Evolutionary conservation across 768 basidiomycete genomes (phyloP).

Genomic region (Dioszegia hungarica): DNA sequence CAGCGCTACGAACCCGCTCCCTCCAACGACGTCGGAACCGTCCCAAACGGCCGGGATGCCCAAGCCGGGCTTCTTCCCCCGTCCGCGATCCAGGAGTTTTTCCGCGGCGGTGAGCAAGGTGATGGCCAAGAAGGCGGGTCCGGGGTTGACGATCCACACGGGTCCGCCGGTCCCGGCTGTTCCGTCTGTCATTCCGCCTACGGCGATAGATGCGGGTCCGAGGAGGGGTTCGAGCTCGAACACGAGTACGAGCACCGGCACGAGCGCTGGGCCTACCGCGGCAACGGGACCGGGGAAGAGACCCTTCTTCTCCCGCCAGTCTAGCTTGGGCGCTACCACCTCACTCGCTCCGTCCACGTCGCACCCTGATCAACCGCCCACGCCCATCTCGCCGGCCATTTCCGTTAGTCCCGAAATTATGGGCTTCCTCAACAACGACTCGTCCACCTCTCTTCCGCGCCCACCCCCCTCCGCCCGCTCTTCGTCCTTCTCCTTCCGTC

Average conservation of each 20-base stretch:
- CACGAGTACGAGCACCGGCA: too few species aligned
- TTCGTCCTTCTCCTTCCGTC: conserved; percentile 29
- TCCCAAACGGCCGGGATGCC: not conserved
- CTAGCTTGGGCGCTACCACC: not conserved
- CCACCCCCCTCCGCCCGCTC: conserved; percentile 27
- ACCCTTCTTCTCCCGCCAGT: not conserved
- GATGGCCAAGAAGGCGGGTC: conserved; percentile 17
- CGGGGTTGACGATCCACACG: conserved; percentile 22
- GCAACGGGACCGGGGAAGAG: not conserved
- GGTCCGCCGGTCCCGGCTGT: conserved; percentile 8
- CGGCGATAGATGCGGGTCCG: too few species aligned
- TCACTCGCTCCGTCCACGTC: not conserved
- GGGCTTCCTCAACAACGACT: conserved; percentile 1
- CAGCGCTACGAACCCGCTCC: conserved; percentile 22
- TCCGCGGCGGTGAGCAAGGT: conserved; percentile 28
- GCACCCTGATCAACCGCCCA: conserved; percentile 5
- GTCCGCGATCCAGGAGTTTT: conserved; percentile 33
- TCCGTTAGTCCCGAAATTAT: conserved; percentile 4
- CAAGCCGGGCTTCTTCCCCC: conserved; percentile 15
- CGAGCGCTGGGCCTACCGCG: too few species aligned
- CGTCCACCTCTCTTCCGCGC: not conserved
- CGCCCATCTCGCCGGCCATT: not conserved
- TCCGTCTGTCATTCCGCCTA: conserved; percentile 1
- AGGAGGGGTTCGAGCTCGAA: too few species aligned
- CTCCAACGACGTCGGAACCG: not conserved